Conservation (phyloP, 2,329 filamentous ascomycete species). For the Ascosphaera acerosa region DNA sequence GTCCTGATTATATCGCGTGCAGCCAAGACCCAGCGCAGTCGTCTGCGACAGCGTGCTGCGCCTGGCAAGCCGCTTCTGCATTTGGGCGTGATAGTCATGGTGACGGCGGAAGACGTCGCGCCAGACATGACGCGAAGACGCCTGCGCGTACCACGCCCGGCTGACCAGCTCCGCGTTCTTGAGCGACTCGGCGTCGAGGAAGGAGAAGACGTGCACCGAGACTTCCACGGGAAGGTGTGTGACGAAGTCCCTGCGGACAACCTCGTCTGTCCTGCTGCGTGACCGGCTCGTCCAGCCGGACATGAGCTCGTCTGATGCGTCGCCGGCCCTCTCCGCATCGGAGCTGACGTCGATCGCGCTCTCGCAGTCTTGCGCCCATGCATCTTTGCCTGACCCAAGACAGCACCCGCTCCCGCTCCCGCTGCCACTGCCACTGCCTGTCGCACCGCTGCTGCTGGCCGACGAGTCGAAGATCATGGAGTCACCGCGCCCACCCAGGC, state of each 20-base stretch:
- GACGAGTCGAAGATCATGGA: slow-evolving; percentile 8
- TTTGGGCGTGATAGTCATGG: slow-evolving; percentile 22
- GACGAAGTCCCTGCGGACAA: slow-evolving; percentile 24
- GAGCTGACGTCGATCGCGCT: slow-evolving; percentile 24
- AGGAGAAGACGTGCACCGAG: slow-evolving; percentile 31
- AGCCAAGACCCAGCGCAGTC: slow-evolving; percentile 25
- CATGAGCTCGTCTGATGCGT: slow-evolving; percentile 11
- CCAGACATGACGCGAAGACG: slow-evolving; percentile 34
- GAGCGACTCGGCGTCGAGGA: slow-evolving; percentile 32
- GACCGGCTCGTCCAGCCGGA: background rate
- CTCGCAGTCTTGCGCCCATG: slow-evolving; percentile 17
- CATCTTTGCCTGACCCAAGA: background rate
- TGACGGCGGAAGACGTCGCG: slow-evolving; percentile 32
- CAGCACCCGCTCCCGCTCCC: too few species aligned
- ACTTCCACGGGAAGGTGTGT: slow-evolving; percentile 32
- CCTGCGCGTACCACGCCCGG: slow-evolving; percentile 29
- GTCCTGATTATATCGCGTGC: slow-evolving; percentile 35
- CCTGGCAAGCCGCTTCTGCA: slow-evolving; percentile 3
- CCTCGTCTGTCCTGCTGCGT: slow-evolving; percentile 5
- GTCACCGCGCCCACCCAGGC: slow-evolving; percentile 9
- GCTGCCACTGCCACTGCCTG: slow-evolving; percentile 6
- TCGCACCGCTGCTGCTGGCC: slow-evolving; percentile 7
- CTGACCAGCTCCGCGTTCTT: slow-evolving; percentile 30
- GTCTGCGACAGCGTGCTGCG: slow-evolving; percentile 2
- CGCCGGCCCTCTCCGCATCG: slow-evolving; percentile 13